Base-by-base conservation (phyloP, 192 early-diverging fungal species). In the Mortierella alpina region DNA sequence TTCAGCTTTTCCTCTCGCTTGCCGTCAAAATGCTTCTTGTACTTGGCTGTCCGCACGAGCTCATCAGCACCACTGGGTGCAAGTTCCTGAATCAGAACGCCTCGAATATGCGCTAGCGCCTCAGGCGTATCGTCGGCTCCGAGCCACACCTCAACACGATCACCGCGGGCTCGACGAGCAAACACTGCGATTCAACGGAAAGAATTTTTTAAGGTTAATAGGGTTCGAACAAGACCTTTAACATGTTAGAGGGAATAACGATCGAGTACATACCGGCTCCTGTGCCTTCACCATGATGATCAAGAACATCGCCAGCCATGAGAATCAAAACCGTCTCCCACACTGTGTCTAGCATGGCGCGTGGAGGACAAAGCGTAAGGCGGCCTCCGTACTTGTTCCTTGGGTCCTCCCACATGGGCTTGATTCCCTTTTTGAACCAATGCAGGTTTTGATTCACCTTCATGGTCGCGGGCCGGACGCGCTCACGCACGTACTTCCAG, bases 391-490 rank as follows among this genome's bases (percentile, higher is more conserved):
- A 83, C 55, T 82, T 75, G 85, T 95, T 95, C n/a, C 67, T 73
- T 6, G 89, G 88, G 66, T 95, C 94, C 86, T 95, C 94, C 92
- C 94, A 94, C 88, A 90, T 89, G 4, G 94, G 94, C 66, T 92
- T 85, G 51, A 95, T 85, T 1, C 91, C 92, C 46, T 89, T 81
- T 59, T 90, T 85, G 82, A 95, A 95, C 67, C 84, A 88, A 46
- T 86, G 84, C 40, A 94, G 55, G 48, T 92, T 92, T 66, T 93
- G 93, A 77, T 95, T 93, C 17, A 86, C 45, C 20, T 72, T 55
- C 74, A 86, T 77, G n/a, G 76, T 73, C 0, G 82, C 76, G 12
- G 84, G 84, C 4, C 75, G 67, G 5, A 76, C 72, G 12, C 60
- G 59, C 59, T 85, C 67, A 44, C 84, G 75, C 11, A 81, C 75